Percentiles rank a stretch among this genome's conserved stretches.
Evolutionary conservation across 306 rosid species (phyloP).

Genomic region (Sicyos baderoa): DNA sequence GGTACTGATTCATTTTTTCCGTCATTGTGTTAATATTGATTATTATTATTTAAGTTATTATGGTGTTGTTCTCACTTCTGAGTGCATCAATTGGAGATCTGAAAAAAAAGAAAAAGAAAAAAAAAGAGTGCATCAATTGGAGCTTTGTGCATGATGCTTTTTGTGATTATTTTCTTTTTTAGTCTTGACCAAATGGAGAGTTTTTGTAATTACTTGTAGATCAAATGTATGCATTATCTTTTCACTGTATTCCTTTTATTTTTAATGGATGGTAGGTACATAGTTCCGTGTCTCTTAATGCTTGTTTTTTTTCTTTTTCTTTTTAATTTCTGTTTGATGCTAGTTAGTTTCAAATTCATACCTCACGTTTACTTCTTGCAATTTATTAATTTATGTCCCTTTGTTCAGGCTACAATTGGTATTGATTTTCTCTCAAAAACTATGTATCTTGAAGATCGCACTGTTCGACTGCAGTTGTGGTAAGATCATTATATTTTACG

Average conservation of each 20-base stretch:
- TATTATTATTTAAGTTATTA: background rate
- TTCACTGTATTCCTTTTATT: background rate
- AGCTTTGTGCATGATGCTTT: background rate
- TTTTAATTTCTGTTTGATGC: background rate
- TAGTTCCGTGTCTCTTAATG: background rate
- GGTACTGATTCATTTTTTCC: background rate
- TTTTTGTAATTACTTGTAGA: background rate
- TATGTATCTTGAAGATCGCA: constrained; percentile 59
- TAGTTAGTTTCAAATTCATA: constrained; percentile 2
- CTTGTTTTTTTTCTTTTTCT: background rate
- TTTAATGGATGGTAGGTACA: background rate
- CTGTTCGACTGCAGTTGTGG: constrained; percentile 50
- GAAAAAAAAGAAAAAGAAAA: too few relatives aligned
- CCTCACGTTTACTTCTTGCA: background rate
- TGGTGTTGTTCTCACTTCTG: background rate
- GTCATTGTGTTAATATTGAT: background rate
- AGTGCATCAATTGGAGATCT: background rate
- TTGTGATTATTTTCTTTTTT: background rate
- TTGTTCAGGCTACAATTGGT: constrained; percentile 45
- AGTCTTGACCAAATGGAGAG: background rate
- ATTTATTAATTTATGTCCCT: background rate
- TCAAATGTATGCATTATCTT: background rate
- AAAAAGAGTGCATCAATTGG: background rate
- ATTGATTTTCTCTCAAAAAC: constrained; percentile 51
- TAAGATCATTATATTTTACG: constrained; percentile 17